These are phyloP conservation scores for Limonomyces culmigenus DNA, from an alignment of 1,284 basidiomycete species.

Conservation along the genomic window DNA sequence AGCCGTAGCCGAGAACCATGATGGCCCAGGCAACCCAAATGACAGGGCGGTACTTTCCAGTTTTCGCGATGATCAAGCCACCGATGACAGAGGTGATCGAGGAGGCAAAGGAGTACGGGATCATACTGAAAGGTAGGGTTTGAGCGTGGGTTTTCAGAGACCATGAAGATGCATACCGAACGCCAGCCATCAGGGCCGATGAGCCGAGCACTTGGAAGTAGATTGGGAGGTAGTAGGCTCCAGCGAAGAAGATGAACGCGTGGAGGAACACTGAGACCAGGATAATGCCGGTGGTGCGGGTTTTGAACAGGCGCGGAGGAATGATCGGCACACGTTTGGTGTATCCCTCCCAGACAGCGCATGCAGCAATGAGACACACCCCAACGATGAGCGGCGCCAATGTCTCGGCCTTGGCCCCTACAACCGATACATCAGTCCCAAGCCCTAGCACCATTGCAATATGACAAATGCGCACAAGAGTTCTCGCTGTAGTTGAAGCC, in stretches of 20 bases:
- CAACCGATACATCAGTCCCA: too few relatives aligned
- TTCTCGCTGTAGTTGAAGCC: slow-evolving; percentile 70
- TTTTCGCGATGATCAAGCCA: slow-evolving; percentile 43
- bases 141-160: background rate
- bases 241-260: slow-evolving; percentile 47
- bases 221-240: slow-evolving; percentile 56
- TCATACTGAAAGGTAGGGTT: slow-evolving; percentile 28
- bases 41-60: slow-evolving; percentile 43
- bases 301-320: slow-evolving; percentile 68
- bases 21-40: slow-evolving; percentile 42
- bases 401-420: too few relatives aligned
- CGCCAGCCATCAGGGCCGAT: slow-evolving; percentile 58
- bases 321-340: slow-evolving; percentile 70
- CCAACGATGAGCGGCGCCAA: slow-evolving; percentile 67
- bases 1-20: slow-evolving; percentile 44
- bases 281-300: slow-evolving; percentile 55
- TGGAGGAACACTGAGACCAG: slow-evolving; percentile 51
- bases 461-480: slow-evolving; percentile 28
- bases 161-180: slow-evolving; percentile 27
- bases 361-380: slow-evolving; percentile 32
- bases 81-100: slow-evolving; percentile 37
- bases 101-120: slow-evolving; percentile 56
- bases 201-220: slow-evolving; percentile 71
- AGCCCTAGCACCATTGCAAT: too few relatives aligned
- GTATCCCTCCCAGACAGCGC: slow-evolving; percentile 45